Base-by-base conservation (phyloP, 768 basidiomycete genomes). In the Crucibulum laeve region DNA sequence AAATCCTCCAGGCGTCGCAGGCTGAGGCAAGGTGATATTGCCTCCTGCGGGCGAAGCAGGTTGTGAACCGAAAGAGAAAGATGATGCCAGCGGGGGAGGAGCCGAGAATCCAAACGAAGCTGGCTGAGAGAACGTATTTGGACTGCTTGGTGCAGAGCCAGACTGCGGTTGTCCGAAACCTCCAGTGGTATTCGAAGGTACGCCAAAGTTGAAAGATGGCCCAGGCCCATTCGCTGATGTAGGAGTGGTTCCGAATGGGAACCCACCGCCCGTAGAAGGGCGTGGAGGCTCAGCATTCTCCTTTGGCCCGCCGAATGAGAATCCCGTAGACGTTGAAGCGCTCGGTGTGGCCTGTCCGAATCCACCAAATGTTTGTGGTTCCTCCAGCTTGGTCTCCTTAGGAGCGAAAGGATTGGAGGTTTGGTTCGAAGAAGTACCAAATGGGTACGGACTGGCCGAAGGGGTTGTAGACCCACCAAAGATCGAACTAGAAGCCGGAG, bases 1-100 rank as follows among this genome's bases (percentile, higher is more conserved):
- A 45, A 80, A 80, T 26, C 64, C 65, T 7, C 63, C 64, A 18
- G 68, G 58, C 22, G 62, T 56, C 22, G 59, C 49, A 43, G 67
- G 53, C 26, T 59, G 65, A 4, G 78, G 69, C 28, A 76, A 53
- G 40, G 46, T 61, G 38, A 70, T 48, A 25, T 50, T 62, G 14
- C 61, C 61, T 42, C 62, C 61, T 35, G 74, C 79, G 21, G 81
- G 81, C 7, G 81, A 84, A 30, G 70, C 73, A 40, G 82, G 80
- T 51, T 80, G 80, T 26, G 74, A 66, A 17, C 74, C 79, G 53
- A 83, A 84, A 6, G 63, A 37, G 50, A 82, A 83, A 1, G 69
- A 45, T 19, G 63, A 54, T 40, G 51, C 56, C 3, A 58, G 44
- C 13, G 74, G 52, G 25, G 70, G 51, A 3, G 71, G 44, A 5